Conservation (phyloP, 2,329 filamentous ascomycete genomes). For the Trichoderma oligosporum region DNA sequence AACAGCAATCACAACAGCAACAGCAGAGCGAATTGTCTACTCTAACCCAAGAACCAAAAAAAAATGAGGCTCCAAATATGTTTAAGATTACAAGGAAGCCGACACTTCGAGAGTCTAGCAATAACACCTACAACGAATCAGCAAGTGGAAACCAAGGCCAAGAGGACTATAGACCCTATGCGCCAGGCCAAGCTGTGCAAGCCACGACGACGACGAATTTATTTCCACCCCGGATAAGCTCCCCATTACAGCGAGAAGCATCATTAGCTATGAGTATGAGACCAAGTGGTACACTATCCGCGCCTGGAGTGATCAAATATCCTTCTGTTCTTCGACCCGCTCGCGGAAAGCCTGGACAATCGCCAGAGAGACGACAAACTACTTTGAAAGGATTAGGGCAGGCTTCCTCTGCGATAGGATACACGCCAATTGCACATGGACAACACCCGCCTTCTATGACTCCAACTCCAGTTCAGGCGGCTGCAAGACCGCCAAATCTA, state of each 20-base stretch:
- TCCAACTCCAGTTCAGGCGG: neutral
- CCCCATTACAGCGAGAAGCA: slow-evolving; percentile 2
- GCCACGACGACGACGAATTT: slow-evolving; percentile 6
- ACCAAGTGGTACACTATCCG: neutral
- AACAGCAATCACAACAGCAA: slow-evolving; percentile 5
- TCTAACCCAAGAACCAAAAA: neutral
- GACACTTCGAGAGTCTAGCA: slow-evolving; percentile 8
- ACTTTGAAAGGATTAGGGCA: neutral
- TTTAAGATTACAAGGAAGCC: slow-evolving; percentile 24
- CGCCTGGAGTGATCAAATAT: slow-evolving; percentile 15
- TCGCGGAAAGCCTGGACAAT: slow-evolving; percentile 17
- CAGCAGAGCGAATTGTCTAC: neutral
- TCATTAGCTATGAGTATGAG: slow-evolving; percentile 11
- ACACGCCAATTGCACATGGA: slow-evolving; percentile 3
- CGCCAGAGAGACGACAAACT: neutral
- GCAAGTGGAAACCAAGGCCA: neutral
- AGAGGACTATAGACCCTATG: slow-evolving; percentile 20
- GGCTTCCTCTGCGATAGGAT: neutral
- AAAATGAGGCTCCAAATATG: neutral
- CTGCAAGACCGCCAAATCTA: neutral
- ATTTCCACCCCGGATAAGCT: slow-evolving; percentile 24
- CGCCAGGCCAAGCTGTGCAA: slow-evolving; percentile 16
- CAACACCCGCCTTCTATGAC: slow-evolving; percentile 18
- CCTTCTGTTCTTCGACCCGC: slow-evolving; percentile 23
- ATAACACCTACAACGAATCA: neutral